Conservation (phyloP, 129 eudicot genomes). For the Arctium lappa region DNA sequence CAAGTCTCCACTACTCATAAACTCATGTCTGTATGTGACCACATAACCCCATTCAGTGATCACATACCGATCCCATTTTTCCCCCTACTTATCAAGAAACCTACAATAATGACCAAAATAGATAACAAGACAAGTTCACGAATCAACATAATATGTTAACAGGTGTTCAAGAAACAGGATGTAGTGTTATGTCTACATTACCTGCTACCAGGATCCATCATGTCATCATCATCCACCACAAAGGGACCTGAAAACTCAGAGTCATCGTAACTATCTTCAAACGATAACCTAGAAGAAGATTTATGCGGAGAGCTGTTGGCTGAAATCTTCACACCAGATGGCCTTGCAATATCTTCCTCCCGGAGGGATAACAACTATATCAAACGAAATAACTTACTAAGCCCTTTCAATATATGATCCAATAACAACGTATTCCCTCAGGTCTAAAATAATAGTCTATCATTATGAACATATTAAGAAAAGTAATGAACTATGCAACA, state of each 20-base stretch:
- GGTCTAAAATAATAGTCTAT: background rate
- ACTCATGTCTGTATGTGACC: background rate
- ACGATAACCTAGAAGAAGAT: slow-evolving; percentile 64
- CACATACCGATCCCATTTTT: background rate
- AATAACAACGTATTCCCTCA: background rate
- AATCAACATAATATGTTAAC: background rate
- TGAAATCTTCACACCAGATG: slow-evolving; percentile 45
- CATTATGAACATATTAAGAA: background rate
- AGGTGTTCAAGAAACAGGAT: background rate
- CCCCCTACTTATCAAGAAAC: background rate
- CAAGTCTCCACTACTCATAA: background rate
- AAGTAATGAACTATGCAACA: background rate
- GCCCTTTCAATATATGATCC: background rate
- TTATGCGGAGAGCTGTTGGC: slow-evolving; percentile 58
- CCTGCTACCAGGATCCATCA: slow-evolving; percentile 73
- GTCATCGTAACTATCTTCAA: slow-evolving; percentile 73
- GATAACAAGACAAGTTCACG: slow-evolving; percentile 11
- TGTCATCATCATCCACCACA: slow-evolving; percentile 81
- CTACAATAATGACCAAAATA: background rate
- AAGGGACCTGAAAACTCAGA: slow-evolving; percentile 83
- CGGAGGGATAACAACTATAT: slow-evolving; percentile 49
- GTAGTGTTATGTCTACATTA: slow-evolving; percentile 27
- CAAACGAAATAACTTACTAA: slow-evolving; percentile 3
- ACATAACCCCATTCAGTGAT: background rate
- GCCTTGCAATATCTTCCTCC: slow-evolving; percentile 58